Percentiles rank a stretch among this genome's conserved stretches.
Evolutionary conservation across 176 grass and related monocot genomes (phyloP).

Genomic region (Themeda triandra): DNA sequence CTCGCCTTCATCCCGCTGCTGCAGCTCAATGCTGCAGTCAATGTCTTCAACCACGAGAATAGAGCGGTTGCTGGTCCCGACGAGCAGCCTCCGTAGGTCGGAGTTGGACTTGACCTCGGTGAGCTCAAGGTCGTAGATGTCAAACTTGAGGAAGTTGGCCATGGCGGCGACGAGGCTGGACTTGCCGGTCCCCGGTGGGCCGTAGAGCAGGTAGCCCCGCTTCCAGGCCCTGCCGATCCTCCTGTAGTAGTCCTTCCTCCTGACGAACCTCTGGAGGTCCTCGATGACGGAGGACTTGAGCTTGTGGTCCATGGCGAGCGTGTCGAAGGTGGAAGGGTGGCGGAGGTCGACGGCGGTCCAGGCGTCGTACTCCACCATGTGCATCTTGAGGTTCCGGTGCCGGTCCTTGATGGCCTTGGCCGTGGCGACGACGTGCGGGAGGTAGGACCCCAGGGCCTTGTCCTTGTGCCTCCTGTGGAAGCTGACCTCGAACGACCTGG

Average conservation of each 20-base stretch:
- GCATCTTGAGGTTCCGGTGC: slow-evolving; percentile 43
- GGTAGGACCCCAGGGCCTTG: slow-evolving; percentile 40
- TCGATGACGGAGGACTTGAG: slow-evolving; percentile 38
- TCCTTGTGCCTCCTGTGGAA: slow-evolving; percentile 66
- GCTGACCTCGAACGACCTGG: slow-evolving; percentile 40
- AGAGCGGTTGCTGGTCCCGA: slow-evolving; percentile 38
- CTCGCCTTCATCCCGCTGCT: slow-evolving; percentile 1
- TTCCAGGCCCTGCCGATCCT: slow-evolving; percentile 69
- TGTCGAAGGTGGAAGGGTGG: slow-evolving; percentile 66
- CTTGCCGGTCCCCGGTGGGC: slow-evolving; percentile 40
- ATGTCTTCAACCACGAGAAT: slow-evolving; percentile 57
- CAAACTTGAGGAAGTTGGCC: slow-evolving; percentile 60
- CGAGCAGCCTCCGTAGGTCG: slow-evolving; percentile 33
- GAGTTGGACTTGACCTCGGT: slow-evolving; percentile 36
- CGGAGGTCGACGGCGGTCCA: slow-evolving; percentile 48
- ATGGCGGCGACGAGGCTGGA: slow-evolving; percentile 49
- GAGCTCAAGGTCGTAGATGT: slow-evolving; percentile 61
- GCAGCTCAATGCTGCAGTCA: slow-evolving; percentile 41
- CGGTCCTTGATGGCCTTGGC: slow-evolving; percentile 35
- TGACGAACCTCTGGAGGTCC: slow-evolving; percentile 44
- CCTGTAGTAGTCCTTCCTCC: slow-evolving; percentile 57
- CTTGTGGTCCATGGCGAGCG: slow-evolving; percentile 40
- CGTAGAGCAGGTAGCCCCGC: slow-evolving; percentile 40
- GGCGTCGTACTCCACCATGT: slow-evolving; percentile 41
- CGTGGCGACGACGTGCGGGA: slow-evolving; percentile 42